Evolutionary conservation across 1,284 basidiomycete species (phyloP).

Genomic region (Cerrena zonata): DNA sequence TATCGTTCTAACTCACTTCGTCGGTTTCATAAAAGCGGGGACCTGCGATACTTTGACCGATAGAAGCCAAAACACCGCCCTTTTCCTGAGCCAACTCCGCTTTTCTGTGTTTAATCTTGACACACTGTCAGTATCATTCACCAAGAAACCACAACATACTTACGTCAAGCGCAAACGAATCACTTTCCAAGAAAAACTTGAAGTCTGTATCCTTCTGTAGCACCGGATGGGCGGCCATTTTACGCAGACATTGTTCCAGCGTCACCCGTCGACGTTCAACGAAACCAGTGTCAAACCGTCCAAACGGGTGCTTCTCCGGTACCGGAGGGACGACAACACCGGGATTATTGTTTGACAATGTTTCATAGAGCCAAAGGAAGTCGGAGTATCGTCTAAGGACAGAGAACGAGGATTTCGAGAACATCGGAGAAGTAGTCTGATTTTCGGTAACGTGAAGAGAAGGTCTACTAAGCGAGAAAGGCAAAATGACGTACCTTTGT

Average conservation of each 20-base stretch:
- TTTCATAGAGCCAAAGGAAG: constrained; percentile 95
- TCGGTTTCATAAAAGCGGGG: constrained; percentile 89
- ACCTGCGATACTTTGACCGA: constrained; percentile 74
- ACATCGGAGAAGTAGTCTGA: constrained; percentile 79
- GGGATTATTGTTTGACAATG: constrained; percentile 85
- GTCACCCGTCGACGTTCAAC: constrained; percentile 78
- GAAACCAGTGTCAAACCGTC: constrained; percentile 84
- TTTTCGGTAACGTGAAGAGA: constrained; percentile 5
- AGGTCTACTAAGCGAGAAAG: not conserved
- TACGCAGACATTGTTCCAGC: constrained; percentile 84
- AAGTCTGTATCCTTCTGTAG: constrained; percentile 80
- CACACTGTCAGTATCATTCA: not conserved
- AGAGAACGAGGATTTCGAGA: constrained; percentile 77
- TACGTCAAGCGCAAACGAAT: constrained; percentile 78
- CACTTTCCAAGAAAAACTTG: constrained; percentile 82
- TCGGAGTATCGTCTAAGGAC: constrained; percentile 94
- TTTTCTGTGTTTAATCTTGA: constrained; percentile 81
- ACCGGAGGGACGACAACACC: constrained; percentile 95
- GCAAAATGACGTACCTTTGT: constrained; percentile 51
- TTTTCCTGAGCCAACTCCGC: constrained; percentile 69
- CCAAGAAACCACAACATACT: constrained; percentile 32
- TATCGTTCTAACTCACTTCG: constrained; percentile 49
- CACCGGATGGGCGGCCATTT: constrained; percentile 84
- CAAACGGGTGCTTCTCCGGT: constrained; percentile 88
- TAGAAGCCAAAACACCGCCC: constrained; percentile 74